These are phyloP conservation scores for Ceratobasidium sp. DNA, from an alignment of 1,284 basidiomycete genomes.

Conservation along the genomic window DNA sequence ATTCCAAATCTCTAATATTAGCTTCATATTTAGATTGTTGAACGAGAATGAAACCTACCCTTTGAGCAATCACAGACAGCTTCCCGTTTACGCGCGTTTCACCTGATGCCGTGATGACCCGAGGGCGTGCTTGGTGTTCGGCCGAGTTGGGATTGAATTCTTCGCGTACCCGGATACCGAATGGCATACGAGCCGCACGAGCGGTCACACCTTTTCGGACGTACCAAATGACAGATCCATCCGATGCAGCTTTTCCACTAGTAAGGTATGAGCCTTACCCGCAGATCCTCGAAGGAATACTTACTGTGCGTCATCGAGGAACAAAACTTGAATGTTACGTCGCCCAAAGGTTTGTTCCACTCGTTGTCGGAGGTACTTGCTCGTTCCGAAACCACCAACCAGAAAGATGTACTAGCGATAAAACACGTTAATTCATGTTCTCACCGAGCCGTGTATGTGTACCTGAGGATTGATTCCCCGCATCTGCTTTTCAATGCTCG, in stretches of 20 bases:
- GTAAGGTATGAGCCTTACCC: too few relatives aligned
- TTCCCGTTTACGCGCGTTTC: not conserved
- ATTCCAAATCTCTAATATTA: not conserved
- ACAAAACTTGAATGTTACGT: not conserved
- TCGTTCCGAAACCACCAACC: slow-evolving; percentile 21
- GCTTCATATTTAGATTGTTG: not conserved
- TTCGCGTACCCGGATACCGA: not conserved
- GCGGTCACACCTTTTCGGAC: slow-evolving; percentile 2
- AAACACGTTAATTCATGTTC: too few relatives aligned
- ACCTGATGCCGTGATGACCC: not conserved
- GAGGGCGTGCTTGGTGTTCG: not conserved
- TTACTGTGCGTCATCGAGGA: slow-evolving; percentile 8
- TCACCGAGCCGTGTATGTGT: not conserved
- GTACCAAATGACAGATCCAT: slow-evolving; percentile 13
- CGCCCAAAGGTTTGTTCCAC: not conserved
- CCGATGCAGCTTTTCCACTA: slow-evolving; percentile 5
- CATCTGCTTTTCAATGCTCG: too few relatives aligned
- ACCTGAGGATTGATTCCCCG: too few relatives aligned
- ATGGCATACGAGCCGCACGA: slow-evolving; percentile 5
- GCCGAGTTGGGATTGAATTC: not conserved
- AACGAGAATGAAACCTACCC: too few relatives aligned
- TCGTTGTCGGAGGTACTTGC: slow-evolving; percentile 7
- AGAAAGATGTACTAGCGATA: slow-evolving; percentile 27
- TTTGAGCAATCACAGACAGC: not conserved
- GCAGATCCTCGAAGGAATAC: not conserved